Conservation (phyloP, 352 stramenopile genomes). For the Phytopythium kandeliae region DNA sequence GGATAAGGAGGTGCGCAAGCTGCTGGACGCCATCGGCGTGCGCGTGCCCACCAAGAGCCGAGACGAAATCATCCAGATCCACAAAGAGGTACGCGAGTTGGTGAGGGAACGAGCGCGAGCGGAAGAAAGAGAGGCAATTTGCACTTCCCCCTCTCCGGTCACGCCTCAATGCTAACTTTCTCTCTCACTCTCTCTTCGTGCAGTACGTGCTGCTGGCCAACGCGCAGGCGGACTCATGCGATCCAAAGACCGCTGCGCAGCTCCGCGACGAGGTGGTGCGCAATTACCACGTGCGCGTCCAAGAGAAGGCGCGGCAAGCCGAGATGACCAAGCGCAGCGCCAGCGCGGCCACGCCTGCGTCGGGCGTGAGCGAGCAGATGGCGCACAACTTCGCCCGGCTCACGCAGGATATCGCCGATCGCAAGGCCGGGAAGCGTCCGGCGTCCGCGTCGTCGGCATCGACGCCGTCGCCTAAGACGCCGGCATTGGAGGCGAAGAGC, state of each 20-base stretch:
- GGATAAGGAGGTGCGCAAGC: conserved; percentile 74
- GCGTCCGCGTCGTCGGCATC: conserved; percentile 12
- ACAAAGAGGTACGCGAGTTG: conserved; percentile 79
- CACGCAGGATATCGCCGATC: conserved; percentile 55
- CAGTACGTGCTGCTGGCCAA: conserved; percentile 80
- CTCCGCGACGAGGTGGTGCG: conserved; percentile 62
- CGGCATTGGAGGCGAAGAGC: neutral
- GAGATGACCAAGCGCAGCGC: conserved; percentile 26
- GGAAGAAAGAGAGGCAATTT: no score
- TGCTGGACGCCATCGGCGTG: conserved; percentile 67
- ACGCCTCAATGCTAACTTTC: neutral
- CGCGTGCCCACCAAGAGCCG: conserved; percentile 52
- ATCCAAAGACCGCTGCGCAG: conserved; percentile 58
- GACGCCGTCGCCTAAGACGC: conserved; percentile 4
- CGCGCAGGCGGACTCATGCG: conserved; percentile 71
- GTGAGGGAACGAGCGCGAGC: no score
- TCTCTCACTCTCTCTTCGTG: neutral
- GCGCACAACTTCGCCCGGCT: conserved; percentile 72
- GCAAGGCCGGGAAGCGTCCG: conserved; percentile 35
- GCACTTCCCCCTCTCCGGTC: no score
- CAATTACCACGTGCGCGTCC: conserved; percentile 59
- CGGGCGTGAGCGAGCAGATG: conserved; percentile 47
- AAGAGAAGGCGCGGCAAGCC: conserved; percentile 47
- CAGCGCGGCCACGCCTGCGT: conserved; percentile 18
- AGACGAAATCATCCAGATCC: conserved; percentile 84